A percentile compares a stretch with the other conserved stretches of the same genome.
These are phyloP conservation scores for Mantamonas sphyraenae DNA, from an alignment of 78 protist species.

Conservation along the genomic window DNA sequence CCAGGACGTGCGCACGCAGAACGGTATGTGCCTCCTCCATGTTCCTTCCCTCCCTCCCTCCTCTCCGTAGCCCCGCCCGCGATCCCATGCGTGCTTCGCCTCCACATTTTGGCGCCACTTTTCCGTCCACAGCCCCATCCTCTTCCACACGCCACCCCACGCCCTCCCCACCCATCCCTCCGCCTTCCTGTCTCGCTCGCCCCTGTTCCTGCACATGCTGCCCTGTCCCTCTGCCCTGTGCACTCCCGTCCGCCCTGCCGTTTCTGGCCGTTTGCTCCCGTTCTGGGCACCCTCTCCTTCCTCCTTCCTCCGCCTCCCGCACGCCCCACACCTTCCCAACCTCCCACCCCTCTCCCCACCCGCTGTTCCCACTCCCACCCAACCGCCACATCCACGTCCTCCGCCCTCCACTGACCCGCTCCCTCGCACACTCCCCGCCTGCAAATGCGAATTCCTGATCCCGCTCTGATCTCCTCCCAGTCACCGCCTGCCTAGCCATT, in stretches of 20 bases:
- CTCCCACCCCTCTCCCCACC: not conserved
- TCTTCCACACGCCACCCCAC: not conserved
- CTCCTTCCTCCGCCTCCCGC: not conserved
- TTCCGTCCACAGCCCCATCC: not conserved
- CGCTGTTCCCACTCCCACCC: not conserved
- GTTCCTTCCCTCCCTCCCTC: not conserved
- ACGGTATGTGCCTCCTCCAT: conserved; percentile 38
- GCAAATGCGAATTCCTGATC: not conserved
- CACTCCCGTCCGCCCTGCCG: too few species aligned
- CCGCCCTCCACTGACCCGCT: not conserved
- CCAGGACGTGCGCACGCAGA: conserved; percentile 76
- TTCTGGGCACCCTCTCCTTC: not conserved
- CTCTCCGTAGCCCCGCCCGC: not conserved
- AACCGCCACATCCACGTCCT: not conserved
- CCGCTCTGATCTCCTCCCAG: conserved; percentile 16
- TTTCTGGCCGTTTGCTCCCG: too few species aligned
- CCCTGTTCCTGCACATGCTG: too few species aligned
- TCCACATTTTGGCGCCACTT: not conserved
- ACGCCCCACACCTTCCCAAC: not conserved
- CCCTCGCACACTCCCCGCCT: not conserved
- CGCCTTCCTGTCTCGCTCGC: not conserved
- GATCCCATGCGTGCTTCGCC: not conserved
- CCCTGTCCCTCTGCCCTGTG: too few species aligned
- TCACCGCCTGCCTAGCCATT: conserved; percentile 84
- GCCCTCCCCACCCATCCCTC: not conserved